Percentiles rank a stretch among this genome's conserved stretches.
phyloP scores from a whole-genome alignment of 768 basidiomycete genomes.

The Boletus pseudopeckii region DNA sequence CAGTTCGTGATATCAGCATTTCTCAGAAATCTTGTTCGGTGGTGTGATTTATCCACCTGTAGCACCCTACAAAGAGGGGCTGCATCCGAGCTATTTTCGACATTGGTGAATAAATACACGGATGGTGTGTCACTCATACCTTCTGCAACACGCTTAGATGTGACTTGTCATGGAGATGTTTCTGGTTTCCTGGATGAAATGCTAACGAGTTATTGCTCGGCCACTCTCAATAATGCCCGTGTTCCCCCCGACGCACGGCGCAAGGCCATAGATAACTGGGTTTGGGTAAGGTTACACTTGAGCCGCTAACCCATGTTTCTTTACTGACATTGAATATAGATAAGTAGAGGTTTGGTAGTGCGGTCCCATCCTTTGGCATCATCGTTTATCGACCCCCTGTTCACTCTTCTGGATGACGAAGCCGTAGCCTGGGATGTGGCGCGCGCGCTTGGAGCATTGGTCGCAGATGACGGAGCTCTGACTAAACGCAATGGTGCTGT shows the following conservation, averaged over 20 bases:
- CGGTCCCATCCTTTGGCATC: slow-evolving; percentile 61
- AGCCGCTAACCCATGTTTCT: not conserved
- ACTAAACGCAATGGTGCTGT: slow-evolving; percentile 77
- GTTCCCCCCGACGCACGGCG: slow-evolving; percentile 39
- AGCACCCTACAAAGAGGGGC: slow-evolving; percentile 52
- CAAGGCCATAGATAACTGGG: slow-evolving; percentile 57
- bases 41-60: slow-evolving; percentile 51
- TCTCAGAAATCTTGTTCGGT: slow-evolving; percentile 52
- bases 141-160: not conserved
- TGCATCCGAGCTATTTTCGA: slow-evolving; percentile 55
- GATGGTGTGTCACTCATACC: slow-evolving; percentile 44
- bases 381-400: slow-evolving; percentile 57
- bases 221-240: slow-evolving; percentile 39
- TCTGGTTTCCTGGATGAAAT: slow-evolving; percentile 42
- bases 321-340: slow-evolving; percentile 39
- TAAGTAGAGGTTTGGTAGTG: slow-evolving; percentile 75
- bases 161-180: slow-evolving; percentile 37
- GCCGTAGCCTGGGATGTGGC: slow-evolving; percentile 71
- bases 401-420: slow-evolving; percentile 67
- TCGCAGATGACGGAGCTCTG: slow-evolving; percentile 57
- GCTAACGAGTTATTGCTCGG: slow-evolving; percentile 47
- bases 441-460: slow-evolving; percentile 65
- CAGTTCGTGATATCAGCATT: slow-evolving; percentile 48
- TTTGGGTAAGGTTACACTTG: slow-evolving; percentile 52
- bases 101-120: slow-evolving; percentile 75